These are phyloP conservation scores for Aspergillus japonicus DNA, from an alignment of 2,329 filamentous ascomycete genomes.

Conservation along the genomic window DNA sequence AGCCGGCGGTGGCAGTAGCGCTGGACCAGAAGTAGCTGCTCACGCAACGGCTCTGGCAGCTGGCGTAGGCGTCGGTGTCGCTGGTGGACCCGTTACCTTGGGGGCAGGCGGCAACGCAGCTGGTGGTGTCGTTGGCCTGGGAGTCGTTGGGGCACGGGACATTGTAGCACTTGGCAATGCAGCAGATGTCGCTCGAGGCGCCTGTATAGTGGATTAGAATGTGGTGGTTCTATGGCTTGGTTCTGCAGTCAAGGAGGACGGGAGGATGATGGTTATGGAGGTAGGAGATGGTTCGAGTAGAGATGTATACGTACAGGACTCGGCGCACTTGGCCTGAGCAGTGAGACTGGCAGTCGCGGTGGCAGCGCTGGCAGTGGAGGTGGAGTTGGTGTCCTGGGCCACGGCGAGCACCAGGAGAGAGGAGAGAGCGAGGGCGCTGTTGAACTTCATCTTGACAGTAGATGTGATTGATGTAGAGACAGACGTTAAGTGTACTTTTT, in stretches of 20 bases:
- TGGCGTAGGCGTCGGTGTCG: constrained; percentile 47
- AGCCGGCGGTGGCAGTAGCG: constrained; percentile 18
- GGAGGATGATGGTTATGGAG: too few relatives aligned
- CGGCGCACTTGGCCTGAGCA: constrained; percentile 36
- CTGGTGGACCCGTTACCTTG: constrained; percentile 51
- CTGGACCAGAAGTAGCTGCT: constrained; percentile 47
- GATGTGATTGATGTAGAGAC: constrained; percentile 11
- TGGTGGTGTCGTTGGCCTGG: constrained; percentile 52
- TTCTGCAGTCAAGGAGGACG: too few relatives aligned
- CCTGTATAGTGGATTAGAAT: constrained; percentile 32
- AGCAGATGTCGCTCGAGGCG: constrained; percentile 48
- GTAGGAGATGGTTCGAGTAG: too few relatives aligned
- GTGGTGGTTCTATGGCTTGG: neutral
- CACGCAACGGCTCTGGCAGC: constrained; percentile 52
- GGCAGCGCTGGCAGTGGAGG: constrained; percentile 25
- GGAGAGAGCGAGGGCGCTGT: constrained; percentile 41
- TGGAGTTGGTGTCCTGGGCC: constrained; percentile 34
- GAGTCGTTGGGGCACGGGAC: constrained; percentile 53
- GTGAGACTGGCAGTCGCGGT: constrained; percentile 35
- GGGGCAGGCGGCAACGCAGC: constrained; percentile 53
- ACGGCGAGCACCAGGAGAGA: constrained; percentile 47
- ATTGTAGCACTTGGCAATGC: constrained; percentile 52
- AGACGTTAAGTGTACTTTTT: constrained; percentile 10
- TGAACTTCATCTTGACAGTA: constrained; percentile 42
- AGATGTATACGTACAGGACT: constrained; percentile 31